Conservation (phyloP, 257 asterid species). For the Nicotiana benthamiana region DNA sequence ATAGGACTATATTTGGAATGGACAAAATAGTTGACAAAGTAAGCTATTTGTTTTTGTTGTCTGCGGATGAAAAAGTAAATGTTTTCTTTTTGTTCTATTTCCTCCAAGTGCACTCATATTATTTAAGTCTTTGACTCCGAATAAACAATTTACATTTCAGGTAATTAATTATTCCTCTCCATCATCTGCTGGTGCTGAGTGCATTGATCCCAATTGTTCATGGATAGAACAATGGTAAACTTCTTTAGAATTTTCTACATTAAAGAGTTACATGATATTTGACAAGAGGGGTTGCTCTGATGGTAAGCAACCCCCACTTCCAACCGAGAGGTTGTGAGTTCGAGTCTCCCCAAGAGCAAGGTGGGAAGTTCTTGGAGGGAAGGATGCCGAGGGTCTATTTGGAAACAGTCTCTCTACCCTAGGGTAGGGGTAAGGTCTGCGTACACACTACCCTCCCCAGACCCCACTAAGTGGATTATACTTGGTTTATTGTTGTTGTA, state of each 20-base stretch:
- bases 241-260: not conserved
- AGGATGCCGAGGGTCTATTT: no score
- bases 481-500: no score
- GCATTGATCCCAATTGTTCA: conserved; percentile 82
- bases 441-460: no score
- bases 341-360: no score
- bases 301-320: no score
- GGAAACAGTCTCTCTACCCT: no score
- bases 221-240: conserved; percentile 97
- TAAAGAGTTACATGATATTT: not conserved
- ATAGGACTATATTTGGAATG: not conserved
- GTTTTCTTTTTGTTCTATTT: not conserved
- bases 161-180: conserved; percentile 80
- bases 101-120: not conserved
- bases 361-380: no score
- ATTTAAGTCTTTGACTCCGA: not conserved
- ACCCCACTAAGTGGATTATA: no score
- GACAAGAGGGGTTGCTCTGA: no score
- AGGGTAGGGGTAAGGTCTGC: no score
- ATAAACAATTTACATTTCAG: conserved; percentile 33
- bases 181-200: conserved; percentile 93
- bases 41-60: not conserved
- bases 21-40: not conserved
- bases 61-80: not conserved
- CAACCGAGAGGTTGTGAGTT: no score